Evolutionary conservation across 2,329 filamentous ascomycete species (phyloP).

Genomic region (Pseudogymnoascus sp.): DNA sequence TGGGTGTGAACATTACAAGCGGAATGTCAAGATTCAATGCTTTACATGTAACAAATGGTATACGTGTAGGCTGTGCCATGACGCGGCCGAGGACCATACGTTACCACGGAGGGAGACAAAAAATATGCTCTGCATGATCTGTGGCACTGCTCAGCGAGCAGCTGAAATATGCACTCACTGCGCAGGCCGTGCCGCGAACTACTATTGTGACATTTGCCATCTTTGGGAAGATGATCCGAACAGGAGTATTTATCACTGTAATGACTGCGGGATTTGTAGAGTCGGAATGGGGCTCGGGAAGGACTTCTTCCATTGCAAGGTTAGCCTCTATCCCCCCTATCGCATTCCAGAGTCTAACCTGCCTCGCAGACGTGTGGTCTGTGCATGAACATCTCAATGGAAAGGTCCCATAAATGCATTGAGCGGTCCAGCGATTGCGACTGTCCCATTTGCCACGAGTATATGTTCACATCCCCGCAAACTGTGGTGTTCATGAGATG

Average conservation of each 20-base stretch:
- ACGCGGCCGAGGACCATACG: constrained; percentile 69
- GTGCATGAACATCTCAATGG: constrained; percentile 83
- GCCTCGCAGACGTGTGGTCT: constrained; percentile 70
- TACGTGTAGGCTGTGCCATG: constrained; percentile 90
- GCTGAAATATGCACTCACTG: constrained; percentile 72
- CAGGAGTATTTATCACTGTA: constrained; percentile 92
- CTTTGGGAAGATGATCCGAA: constrained; percentile 90
- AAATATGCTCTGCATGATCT: constrained; percentile 97
- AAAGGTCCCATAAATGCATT: constrained; percentile 83
- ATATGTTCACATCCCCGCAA: constrained; percentile 86
- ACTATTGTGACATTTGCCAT: constrained; percentile 92
- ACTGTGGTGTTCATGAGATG: constrained; percentile 92
- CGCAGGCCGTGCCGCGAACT: constrained; percentile 69
- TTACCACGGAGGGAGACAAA: constrained; percentile 77
- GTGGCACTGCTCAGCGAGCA: constrained; percentile 74
- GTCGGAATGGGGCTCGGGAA: constrained; percentile 87
- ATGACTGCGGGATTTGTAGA: constrained; percentile 91
- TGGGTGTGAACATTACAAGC: constrained; percentile 86
- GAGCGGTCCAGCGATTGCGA: constrained; percentile 91
- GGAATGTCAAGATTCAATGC: constrained; percentile 95
- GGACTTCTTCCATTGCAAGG: constrained; percentile 98
- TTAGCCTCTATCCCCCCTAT: constrained; percentile 33
- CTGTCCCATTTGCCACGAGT: constrained; percentile 93
- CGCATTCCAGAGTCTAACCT: not conserved
- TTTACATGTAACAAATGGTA: constrained; percentile 87